A percentile compares a stretch with the other conserved stretches of the same genome.
Conservation (phyloP, 2,329 filamentous ascomycete genomes). For the Cladorrhinum sp. region DNA sequence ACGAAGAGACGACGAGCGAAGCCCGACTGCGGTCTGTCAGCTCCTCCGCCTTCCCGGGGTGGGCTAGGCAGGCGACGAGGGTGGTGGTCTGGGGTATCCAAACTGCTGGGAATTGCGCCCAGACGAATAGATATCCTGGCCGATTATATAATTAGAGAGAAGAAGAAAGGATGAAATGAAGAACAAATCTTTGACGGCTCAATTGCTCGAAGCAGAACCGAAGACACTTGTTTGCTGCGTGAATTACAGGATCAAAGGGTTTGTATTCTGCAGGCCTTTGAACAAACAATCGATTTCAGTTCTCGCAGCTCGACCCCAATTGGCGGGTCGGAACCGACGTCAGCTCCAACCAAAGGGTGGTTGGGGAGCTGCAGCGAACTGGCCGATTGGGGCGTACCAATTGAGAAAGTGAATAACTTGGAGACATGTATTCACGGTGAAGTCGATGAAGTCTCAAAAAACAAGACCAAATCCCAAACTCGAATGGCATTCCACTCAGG, state of each 20-base stretch:
- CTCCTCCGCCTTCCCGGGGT: not conserved
- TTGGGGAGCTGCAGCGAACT: not conserved
- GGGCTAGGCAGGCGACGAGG: not conserved
- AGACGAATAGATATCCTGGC: not conserved
- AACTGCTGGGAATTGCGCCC: not conserved
- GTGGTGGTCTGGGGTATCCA: not conserved
- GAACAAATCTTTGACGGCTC: not conserved
- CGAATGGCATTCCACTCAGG: too few species aligned
- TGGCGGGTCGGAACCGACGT: not conserved
- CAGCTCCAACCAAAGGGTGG: not conserved
- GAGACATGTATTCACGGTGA: too few species aligned
- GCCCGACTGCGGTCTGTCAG: not conserved
- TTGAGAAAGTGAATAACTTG: too few species aligned
- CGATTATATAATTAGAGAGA: not conserved
- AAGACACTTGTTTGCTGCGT: not conserved
- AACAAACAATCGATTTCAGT: not conserved
- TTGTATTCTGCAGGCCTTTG: not conserved
- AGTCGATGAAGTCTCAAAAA: too few species aligned
- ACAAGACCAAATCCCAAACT: too few species aligned
- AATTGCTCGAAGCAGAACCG: not conserved
- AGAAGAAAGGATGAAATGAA: not conserved
- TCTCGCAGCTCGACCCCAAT: not conserved
- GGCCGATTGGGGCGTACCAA: constrained; percentile 16
- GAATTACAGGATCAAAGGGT: not conserved
- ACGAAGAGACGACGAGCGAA: not conserved